phyloP scores from a whole-genome alignment of 306 rosid species.

The Rubus parviflorus region DNA sequence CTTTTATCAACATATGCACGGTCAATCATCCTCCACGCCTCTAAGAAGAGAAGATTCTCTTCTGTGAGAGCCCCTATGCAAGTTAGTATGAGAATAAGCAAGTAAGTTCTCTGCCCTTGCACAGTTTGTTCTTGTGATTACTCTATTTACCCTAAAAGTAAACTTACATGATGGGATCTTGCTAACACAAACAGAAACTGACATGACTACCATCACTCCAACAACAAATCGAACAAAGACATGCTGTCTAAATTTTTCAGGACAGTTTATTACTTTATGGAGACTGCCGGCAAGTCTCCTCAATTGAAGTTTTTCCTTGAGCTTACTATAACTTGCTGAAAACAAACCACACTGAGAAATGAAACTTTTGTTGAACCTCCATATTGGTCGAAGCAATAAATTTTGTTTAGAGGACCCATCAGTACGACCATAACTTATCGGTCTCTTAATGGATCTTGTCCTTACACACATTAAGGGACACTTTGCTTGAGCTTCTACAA shows the following conservation, averaged over 20 bases:
- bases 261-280: slow-evolving; percentile 29
- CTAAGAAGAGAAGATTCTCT: slow-evolving; percentile 89
- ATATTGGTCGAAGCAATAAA: slow-evolving; percentile 34
- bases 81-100: neutral
- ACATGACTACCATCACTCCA: slow-evolving; percentile 69
- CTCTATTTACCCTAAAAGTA: neutral
- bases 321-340: slow-evolving; percentile 33
- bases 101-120: neutral
- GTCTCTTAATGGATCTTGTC: neutral
- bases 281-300: slow-evolving; percentile 34
- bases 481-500: slow-evolving; percentile 25
- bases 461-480: slow-evolving; percentile 13
- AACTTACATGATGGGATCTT: slow-evolving; percentile 61
- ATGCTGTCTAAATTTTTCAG: slow-evolving; percentile 41
- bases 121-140: neutral
- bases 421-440: slow-evolving; percentile 21
- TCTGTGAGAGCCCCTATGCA: slow-evolving; percentile 69
- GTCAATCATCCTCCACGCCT: slow-evolving; percentile 96
- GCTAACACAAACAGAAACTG: slow-evolving; percentile 60
- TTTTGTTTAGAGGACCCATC: slow-evolving; percentile 21
- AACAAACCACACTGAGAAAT: slow-evolving; percentile 37
- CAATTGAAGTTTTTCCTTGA: slow-evolving; percentile 18
- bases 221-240: slow-evolving; percentile 46
- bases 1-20: slow-evolving; percentile 89
- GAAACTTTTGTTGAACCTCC: slow-evolving; percentile 28